Conservation (phyloP, 2,329 filamentous ascomycete genomes). For the Ampelomyces quisqualis region DNA sequence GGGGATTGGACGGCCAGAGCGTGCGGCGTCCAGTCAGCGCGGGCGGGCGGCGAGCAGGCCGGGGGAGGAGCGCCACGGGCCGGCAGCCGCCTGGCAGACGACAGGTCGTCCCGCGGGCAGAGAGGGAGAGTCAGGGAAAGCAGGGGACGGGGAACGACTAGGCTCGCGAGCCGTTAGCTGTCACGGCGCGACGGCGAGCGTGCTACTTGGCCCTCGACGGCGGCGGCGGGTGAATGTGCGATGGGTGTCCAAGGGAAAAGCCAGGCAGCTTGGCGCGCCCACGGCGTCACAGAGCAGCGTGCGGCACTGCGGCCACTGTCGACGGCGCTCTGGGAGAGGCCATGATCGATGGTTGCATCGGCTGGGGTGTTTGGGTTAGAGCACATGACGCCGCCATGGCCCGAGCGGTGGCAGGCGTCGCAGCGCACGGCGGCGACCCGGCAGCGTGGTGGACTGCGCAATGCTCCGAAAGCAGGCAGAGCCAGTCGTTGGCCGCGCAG, state of each 20-base stretch:
- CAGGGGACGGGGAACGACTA: conserved; percentile 14
- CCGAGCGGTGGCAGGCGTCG: too few species aligned
- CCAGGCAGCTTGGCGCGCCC: neutral
- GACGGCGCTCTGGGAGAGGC: conserved; percentile 9
- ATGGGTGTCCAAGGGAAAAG: conserved; percentile 5
- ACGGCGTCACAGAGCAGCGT: conserved; percentile 11
- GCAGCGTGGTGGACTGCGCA: conserved; percentile 37
- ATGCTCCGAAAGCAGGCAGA: conserved; percentile 38
- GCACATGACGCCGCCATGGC: conserved; percentile 31
- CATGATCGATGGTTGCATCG: conserved; percentile 31
- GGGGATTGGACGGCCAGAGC: conserved; percentile 28
- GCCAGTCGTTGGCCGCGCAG: conserved; percentile 16
- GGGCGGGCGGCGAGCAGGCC: conserved; percentile 26
- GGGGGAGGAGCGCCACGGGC: conserved; percentile 35
- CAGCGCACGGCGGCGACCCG: conserved; percentile 33
- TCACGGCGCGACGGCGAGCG: conserved; percentile 31
- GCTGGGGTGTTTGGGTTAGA: conserved; percentile 25
- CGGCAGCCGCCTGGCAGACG: conserved; percentile 33
- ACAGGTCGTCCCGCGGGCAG: conserved; percentile 26
- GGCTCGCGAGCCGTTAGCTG: conserved; percentile 37
- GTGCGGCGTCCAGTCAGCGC: conserved; percentile 34
- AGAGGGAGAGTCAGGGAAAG: conserved; percentile 16
- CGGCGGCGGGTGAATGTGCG: conserved; percentile 10
- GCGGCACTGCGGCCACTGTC: conserved; percentile 22
- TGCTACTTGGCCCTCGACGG: conserved; percentile 17